Conservation (phyloP, 495 filamentous ascomycete genomes). For the Podospora conica region DNA sequence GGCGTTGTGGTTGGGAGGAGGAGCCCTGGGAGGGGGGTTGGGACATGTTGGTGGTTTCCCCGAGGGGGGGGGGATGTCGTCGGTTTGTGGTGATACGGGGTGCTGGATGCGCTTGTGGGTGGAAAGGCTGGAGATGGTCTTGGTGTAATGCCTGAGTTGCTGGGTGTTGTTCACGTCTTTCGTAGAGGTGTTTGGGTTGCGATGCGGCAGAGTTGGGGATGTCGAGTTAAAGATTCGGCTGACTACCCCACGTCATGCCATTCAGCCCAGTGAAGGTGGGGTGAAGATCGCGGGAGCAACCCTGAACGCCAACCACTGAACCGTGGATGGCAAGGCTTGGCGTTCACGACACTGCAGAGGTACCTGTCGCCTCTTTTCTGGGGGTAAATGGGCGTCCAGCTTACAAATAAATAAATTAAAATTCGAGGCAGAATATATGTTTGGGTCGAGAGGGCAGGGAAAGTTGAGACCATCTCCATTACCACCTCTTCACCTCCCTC, state of each 20-base stretch:
- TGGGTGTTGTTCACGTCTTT: neutral
- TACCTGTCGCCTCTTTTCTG: too few species aligned
- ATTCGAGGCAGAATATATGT: too few species aligned
- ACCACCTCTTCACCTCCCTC: too few species aligned
- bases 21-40: neutral
- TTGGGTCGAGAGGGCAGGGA: neutral
- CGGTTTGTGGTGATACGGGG: neutral
- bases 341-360: neutral
- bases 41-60: neutral
- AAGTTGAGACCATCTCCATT: too few species aligned
- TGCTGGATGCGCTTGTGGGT: neutral
- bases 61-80: neutral
- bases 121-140: neutral
- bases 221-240: neutral
- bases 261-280: conserved; percentile 6
- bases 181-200: neutral
- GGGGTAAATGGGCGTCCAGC: neutral
- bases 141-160: neutral
- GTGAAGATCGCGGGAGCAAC: neutral
- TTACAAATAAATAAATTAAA: too few species aligned
- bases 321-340: neutral
- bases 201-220: neutral
- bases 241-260: conserved; percentile 4
- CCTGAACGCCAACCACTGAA: neutral
- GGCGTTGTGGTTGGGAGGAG: neutral